Percentiles rank a stretch among this genome's conserved stretches.
Conservation (phyloP, 441 rosid genomes). For the Populus hybrid region DNA sequence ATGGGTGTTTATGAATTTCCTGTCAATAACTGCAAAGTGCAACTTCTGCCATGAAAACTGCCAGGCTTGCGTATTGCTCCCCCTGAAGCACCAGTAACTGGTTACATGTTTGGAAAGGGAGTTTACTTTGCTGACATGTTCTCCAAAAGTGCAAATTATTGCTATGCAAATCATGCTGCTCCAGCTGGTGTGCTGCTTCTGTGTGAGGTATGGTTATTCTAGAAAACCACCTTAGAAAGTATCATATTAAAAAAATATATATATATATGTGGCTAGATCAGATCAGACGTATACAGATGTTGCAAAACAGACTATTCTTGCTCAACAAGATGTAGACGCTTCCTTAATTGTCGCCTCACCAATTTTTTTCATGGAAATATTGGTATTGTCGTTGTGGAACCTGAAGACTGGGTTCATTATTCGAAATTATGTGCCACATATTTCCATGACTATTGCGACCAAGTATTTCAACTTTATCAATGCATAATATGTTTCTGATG, state of each 20-base stretch:
- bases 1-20: background rate
- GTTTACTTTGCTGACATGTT: constrained; percentile 98
- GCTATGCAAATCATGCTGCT: constrained; percentile 46
- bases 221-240: background rate
- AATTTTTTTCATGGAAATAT: background rate
- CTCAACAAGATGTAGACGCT: background rate
- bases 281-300: background rate
- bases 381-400: constrained; percentile 6
- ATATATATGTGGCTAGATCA: background rate
- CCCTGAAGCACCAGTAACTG: constrained; percentile 87
- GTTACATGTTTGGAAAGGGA: constrained; percentile 96
- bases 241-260: background rate
- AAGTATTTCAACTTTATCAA: background rate
- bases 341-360: background rate
- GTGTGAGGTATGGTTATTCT: constrained; percentile 58
- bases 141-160: constrained; percentile 93
- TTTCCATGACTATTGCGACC: background rate
- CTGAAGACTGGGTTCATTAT: background rate
- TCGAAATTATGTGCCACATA: background rate
- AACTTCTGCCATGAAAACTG: constrained; percentile 22
- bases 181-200: constrained; percentile 74
- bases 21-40: constrained; percentile 9
- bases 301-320: background rate
- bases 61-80: constrained; percentile 94
- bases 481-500: background rate